phyloP scores from a whole-genome alignment of 441 rosid genomes.

The Hypseocharis bilobata region DNA sequence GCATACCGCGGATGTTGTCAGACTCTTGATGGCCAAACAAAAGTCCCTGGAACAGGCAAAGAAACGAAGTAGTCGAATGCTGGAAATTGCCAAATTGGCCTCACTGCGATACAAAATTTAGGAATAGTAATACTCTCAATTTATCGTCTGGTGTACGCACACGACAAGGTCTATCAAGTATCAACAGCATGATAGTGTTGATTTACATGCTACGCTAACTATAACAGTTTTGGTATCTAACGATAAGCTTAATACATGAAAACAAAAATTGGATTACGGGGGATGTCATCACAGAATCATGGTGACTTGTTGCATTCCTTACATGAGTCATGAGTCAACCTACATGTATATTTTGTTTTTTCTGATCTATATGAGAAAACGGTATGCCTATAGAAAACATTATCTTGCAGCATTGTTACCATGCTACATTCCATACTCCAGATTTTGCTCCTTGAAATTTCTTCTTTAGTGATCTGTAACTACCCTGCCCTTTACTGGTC shows the following conservation, averaged over 20 bases:
- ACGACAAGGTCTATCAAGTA: not conserved
- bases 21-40: not conserved
- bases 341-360: not conserved
- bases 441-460: slow-evolving; percentile 76
- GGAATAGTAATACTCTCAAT: not conserved
- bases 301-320: not conserved
- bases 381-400: not conserved
- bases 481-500: slow-evolving; percentile 58
- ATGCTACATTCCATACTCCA: slow-evolving; percentile 53
- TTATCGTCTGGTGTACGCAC: not conserved
- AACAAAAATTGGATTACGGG: not conserved
- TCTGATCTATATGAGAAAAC: not conserved
- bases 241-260: not conserved
- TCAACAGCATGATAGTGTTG: not conserved
- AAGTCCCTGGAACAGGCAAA: not conserved
- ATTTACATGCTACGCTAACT: not conserved
- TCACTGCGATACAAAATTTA: too few species aligned
- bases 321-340: not conserved
- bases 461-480: slow-evolving; percentile 65
- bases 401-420: slow-evolving; percentile 30
- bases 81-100: too few species aligned
- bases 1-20: too few species aligned
- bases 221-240: not conserved
- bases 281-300: not conserved
- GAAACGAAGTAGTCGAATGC: too few species aligned